A percentile compares a stretch with the other conserved stretches of the same genome.
Evolutionary conservation across 306 rosid species (phyloP).

Genomic region (Quercus berberidifolia): DNA sequence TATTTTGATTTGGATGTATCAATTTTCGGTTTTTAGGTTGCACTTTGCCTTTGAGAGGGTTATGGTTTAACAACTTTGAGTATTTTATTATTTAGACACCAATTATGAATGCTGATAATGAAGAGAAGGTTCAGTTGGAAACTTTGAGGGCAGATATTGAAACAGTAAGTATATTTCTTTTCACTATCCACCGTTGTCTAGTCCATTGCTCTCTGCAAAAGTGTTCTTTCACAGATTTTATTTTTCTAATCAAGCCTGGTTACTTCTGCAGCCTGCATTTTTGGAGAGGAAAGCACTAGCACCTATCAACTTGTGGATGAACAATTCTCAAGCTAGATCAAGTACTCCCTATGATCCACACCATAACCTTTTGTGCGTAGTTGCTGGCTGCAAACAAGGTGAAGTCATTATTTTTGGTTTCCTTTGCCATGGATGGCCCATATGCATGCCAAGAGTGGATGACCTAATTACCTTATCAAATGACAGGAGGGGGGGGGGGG

Average conservation of each 20-base stretch:
- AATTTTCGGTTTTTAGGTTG: neutral
- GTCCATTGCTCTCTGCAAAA: constrained; percentile 1
- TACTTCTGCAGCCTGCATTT: constrained; percentile 58
- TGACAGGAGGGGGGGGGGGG: neutral
- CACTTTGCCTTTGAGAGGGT: neutral
- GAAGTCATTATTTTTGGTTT: constrained; percentile 12
- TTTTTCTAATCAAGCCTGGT: constrained; percentile 13
- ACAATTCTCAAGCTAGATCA: constrained; percentile 76
- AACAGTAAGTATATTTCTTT: constrained; percentile 42
- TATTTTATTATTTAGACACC: constrained; percentile 55
- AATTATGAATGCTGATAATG: constrained; percentile 49
- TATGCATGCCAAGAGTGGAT: neutral
- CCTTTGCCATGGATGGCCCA: constrained; percentile 1
- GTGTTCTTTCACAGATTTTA: constrained; percentile 1
- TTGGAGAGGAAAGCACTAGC: constrained; percentile 55
- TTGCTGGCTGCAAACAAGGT: constrained; percentile 91
- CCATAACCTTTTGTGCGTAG: constrained; percentile 81
- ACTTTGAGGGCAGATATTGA: constrained; percentile 55
- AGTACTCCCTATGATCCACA: constrained; percentile 97
- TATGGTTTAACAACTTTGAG: neutral
- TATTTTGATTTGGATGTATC: constrained; percentile 8
- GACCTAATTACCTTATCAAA: neutral
- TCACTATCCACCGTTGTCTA: constrained; percentile 8
- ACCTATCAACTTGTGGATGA: constrained; percentile 92
- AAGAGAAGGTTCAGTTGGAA: constrained; percentile 68